A percentile compares a stretch with the other conserved stretches of the same genome.
These are phyloP conservation scores for Heliocybe sulcata DNA, from an alignment of 1,284 basidiomycete species.

Conservation along the genomic window DNA sequence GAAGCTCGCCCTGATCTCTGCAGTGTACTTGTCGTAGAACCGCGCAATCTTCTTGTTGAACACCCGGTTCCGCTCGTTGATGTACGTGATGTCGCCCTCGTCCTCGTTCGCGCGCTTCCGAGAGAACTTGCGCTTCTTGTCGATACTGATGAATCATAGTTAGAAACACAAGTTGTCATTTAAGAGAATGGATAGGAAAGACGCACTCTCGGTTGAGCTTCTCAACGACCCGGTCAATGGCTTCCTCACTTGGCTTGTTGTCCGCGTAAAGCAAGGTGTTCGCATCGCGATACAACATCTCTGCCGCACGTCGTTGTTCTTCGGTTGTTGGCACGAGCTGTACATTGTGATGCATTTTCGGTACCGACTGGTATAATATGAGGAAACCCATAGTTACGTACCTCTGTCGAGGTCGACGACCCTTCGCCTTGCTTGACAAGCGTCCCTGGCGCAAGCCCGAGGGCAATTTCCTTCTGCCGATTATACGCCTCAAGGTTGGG, in stretches of 20 bases:
- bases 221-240: conserved; percentile 85
- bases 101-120: conserved; percentile 86
- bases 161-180: neutral
- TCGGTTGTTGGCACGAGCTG: conserved; percentile 48
- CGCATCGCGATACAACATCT: conserved; percentile 83
- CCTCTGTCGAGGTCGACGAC: conserved; percentile 14
- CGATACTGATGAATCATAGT: conserved; percentile 52
- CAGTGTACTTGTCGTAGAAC: conserved; percentile 97
- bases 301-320: conserved; percentile 63
- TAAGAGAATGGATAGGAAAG: neutral
- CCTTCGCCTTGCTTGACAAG: conserved; percentile 35
- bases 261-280: conserved; percentile 91
- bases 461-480: conserved; percentile 77
- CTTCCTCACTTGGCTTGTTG: conserved; percentile 90
- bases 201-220: conserved; percentile 94
- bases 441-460: conserved; percentile 65
- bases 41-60: conserved; percentile 99
- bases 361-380: too few species aligned
- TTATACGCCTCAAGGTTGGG: conserved; percentile 84
- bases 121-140: conserved; percentile 83
- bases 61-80: conserved; percentile 97
- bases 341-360: neutral
- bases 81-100: conserved; percentile 95
- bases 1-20: conserved; percentile 92
- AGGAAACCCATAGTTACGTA: neutral